phyloP scores from a whole-genome alignment of 768 basidiomycete genomes.

The Trametes maxima region DNA sequence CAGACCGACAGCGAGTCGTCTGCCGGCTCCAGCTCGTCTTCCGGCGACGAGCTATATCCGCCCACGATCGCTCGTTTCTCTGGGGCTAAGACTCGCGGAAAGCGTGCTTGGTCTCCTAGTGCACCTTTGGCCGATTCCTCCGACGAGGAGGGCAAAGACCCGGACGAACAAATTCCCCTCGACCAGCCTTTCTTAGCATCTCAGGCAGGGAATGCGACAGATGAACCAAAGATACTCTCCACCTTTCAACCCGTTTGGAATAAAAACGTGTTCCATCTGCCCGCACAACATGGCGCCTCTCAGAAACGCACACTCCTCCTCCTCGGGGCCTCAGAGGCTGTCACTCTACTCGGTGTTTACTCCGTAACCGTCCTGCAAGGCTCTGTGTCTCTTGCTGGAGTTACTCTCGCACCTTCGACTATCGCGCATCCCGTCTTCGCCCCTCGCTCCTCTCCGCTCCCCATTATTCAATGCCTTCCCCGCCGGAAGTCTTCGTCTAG shows the following conservation, averaged over 20 bases:
- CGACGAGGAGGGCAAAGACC: constrained; percentile 35
- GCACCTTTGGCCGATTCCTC: constrained; percentile 37
- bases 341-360: constrained; percentile 73
- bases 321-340: constrained; percentile 49
- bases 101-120: constrained; percentile 64
- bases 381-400: constrained; percentile 58
- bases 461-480: constrained; percentile 45
- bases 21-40: constrained; percentile 39
- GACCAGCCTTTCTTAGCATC: neutral
- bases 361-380: constrained; percentile 64
- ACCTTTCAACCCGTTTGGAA: constrained; percentile 51
- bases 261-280: constrained; percentile 50
- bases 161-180: constrained; percentile 34
- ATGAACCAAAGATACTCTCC: constrained; percentile 39
- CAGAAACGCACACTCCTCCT: constrained; percentile 37
- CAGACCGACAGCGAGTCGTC: constrained; percentile 25
- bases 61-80: too few relatives aligned
- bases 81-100: neutral
- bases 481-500: constrained; percentile 17
- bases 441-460: constrained; percentile 78
- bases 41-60: constrained; percentile 32
- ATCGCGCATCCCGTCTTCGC: constrained; percentile 62
- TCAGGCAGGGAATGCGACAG: neutral
- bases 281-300: constrained; percentile 30
- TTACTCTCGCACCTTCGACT: constrained; percentile 45